These are phyloP conservation scores for Fomitiporia mediterranea DNA, from an alignment of 1,284 basidiomycete genomes.

Conservation along the genomic window DNA sequence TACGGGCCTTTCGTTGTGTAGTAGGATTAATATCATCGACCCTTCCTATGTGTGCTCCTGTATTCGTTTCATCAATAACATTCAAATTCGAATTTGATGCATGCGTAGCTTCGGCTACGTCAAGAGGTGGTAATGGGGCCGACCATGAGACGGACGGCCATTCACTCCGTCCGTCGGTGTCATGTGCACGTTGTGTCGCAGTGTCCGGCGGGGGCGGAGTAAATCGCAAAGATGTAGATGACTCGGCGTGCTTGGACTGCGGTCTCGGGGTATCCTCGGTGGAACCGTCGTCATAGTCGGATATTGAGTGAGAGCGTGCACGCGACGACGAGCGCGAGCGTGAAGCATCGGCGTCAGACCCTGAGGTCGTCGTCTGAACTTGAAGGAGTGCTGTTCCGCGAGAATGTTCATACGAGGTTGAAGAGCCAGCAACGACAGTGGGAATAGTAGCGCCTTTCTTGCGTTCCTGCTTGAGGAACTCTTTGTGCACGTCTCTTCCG, in stretches of 20 bases:
- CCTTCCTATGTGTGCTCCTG: too few species aligned
- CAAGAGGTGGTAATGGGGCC: constrained; percentile 4
- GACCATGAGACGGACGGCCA: constrained; percentile 4
- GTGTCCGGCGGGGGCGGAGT: neutral
- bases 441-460: constrained; percentile 4
- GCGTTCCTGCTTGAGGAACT: constrained; percentile 15
- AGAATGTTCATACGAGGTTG: neutral
- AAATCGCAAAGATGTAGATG: neutral
- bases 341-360: constrained; percentile 7
- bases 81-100: neutral
- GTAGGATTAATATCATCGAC: too few species aligned
- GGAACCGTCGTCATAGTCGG: constrained; percentile 8
- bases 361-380: constrained; percentile 3
- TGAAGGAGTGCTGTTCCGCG: neutral
- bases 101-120: neutral
- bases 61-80: neutral
- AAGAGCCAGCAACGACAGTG: neutral
- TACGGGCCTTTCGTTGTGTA: constrained; percentile 1
- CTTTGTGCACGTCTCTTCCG: constrained; percentile 19
- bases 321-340: constrained; percentile 8
- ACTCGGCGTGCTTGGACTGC: neutral
- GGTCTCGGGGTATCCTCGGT: constrained; percentile 17
- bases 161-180: neutral
- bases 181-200: neutral
- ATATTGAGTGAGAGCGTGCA: neutral